Base-by-base conservation (phyloP, 2,329 filamentous ascomycete genomes). In the Pseudogymnoascus sp. region DNA sequence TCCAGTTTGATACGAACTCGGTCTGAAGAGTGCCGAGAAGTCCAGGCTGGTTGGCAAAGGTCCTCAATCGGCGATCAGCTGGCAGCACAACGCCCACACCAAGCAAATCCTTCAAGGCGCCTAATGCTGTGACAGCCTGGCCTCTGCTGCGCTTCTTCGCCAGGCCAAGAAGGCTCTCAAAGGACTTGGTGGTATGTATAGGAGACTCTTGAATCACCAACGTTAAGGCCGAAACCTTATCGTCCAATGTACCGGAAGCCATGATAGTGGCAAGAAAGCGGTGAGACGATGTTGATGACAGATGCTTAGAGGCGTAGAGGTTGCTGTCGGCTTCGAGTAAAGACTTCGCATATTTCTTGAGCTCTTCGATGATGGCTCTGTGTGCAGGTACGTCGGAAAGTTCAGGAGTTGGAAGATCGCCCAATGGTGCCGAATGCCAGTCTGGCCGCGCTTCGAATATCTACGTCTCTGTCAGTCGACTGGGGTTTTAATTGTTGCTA, bases 221-320 rank as follows among this genome's bases (percentile, higher is more conserved):
- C 4, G 95, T 99, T 71, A 99, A 80, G 3, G 95, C 96, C 2
- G 95, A 99, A 45, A 97, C 89, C 75, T 97, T 97, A 75, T 99
- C 95, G 62, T 92, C 96, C 69, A 97, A 84, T 8, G 96, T 99
- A 80, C 95, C 95, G 1, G 93, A 96, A 8, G 91, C 81, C 90
- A 97, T 97, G 74, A 99, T 97, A 16, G 92, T 96, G 1, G 93
- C 91, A 81, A 97, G 88, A 80, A 99, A 99, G 74, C 93, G 96
- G 76, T 96, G 90, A 41, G 93, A 93, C 2, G 93, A 95, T 25
- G 91, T 91, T 60, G 90, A 86, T 5, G 90, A 86, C 62, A 89
- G 79, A 68, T 91, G 81, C 41, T 82, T 88, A 25, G 86, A 84
- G 62, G 82, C 82, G 76, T 97, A 99, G 55, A 84, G 80, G 41